Base-by-base conservation (phyloP, 306 rosid species). In the Quercus glauca region DNA sequence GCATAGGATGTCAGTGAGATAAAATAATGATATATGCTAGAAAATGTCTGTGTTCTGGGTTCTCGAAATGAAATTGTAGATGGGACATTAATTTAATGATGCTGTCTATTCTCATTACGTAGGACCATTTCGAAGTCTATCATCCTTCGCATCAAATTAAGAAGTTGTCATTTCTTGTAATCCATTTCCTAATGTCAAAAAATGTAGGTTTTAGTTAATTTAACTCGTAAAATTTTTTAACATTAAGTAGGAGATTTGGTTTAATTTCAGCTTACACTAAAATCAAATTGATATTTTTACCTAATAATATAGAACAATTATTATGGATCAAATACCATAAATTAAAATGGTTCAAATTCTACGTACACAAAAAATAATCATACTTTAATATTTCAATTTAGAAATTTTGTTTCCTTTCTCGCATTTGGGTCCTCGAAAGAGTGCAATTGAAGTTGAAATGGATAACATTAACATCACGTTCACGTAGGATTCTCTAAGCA, bases 231-330 rank as follows among this genome's bases (percentile, higher is more conserved):
- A 41, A 0, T 0, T 2, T 41, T 41, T 41, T 41, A 41, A 41
- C 0, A 41, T 8, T 2, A 2, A 41, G 0, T 8, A 41, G 8
- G 11, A 41, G 1, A 41, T 8, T 0, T 41, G 3, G 11, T 41
- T 8, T 0, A 41, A 41, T 41, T 41, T 2, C 0, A 41, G 0
- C 0, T 1, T 41, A 41, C 0, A 41, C 1, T 8, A 41, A 41
- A 41, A 37, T 0, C 0, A 8, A 41, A 41, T 8, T 41, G 0
- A 0, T 8, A 2, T 0, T 41, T 41, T 41, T 41, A 0, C 0
- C 1, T 41, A 0, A 41, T 8, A 0, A 8, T 41, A 41, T 8
- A 41, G 0, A 41, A 0, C 3, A 7, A 41, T 2, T 0, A 41
- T 0, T 2, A 41, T 41, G 0, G 0, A 41, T 0, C 1, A 41